Conservation (phyloP, 1,139 yeast species). For the Geotrichum aggregatum region DNA sequence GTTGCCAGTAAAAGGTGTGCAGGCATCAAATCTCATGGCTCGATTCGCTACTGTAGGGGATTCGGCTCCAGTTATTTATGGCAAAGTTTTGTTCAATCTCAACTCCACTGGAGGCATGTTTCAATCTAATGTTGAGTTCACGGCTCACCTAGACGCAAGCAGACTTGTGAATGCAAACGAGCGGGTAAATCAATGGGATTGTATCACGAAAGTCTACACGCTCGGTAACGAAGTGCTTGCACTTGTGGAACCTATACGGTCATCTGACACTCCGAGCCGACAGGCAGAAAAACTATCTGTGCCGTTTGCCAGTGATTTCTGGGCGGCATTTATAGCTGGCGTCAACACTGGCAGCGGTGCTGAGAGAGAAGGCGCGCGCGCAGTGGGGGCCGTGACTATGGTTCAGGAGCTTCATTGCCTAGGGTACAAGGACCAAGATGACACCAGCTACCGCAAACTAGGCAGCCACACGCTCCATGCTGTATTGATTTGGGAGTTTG, state of each 20-base stretch:
- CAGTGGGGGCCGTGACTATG: slow-evolving; percentile 36
- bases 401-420: slow-evolving; percentile 35
- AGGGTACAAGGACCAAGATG: slow-evolving; percentile 17
- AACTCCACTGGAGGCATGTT: slow-evolving; percentile 22
- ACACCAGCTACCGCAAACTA: background rate
- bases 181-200: slow-evolving; percentile 32
- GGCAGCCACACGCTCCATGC: slow-evolving; percentile 24
- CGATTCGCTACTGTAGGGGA: slow-evolving; percentile 34
- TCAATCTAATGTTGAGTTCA: slow-evolving; percentile 31
- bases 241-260: slow-evolving; percentile 32
- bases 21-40: slow-evolving; percentile 29
- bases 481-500: slow-evolving; percentile 38
- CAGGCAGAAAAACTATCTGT: slow-evolving; percentile 36
- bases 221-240: slow-evolving; percentile 36
- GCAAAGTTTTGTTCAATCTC: slow-evolving; percentile 33
- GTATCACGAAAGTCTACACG: slow-evolving; percentile 34
- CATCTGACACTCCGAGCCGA: slow-evolving; percentile 30
- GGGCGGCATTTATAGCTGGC: slow-evolving; percentile 41
- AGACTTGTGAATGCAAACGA: slow-evolving; percentile 16
- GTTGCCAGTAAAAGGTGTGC: slow-evolving; percentile 34
- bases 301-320: slow-evolving; percentile 41
- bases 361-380: slow-evolving; percentile 35
- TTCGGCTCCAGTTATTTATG: slow-evolving; percentile 34
- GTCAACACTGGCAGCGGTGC: slow-evolving; percentile 29
- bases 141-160: slow-evolving; percentile 17